Evolutionary conservation across 192 early-diverging fungal genomes (phyloP), one percentile per base, ranked within the genome.

Genomic region (Umbelopsis ramanniana): DNA sequence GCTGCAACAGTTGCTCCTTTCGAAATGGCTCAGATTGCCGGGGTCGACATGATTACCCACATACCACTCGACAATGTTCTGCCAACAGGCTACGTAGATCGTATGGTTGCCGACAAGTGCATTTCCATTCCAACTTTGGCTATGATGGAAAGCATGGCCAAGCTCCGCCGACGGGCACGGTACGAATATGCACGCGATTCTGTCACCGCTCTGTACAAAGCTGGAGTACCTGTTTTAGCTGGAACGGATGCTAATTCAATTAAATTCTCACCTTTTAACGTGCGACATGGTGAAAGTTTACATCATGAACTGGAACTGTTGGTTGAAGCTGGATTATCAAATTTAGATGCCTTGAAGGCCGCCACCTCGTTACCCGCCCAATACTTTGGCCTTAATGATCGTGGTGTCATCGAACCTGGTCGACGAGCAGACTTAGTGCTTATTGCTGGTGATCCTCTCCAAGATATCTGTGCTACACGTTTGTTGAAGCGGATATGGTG

Each of bases 321-420:
- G 3, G 67, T 68, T 9, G 43, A 21, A 4, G 67, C 67, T 29
- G 67, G 67, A 17, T 23, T 68, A 45, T 46, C 38, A 7, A 68
- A 9, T 17, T 24, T 68, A 14, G 67, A 68, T 57, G 53, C 43
- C 1, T 46, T 71, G 6, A 71, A 3, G 26, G 38, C 70, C 6
- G 53, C 70, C 22, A 71, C 70, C 3, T 54, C 45, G 4, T 37
- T 71, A 46, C 53, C 70, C 3, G 70, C 70, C 17, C 29, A 71
- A 23, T 60, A 40, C 21, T 71, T 71, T 71, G 40, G 21, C 7
- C 9, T 71, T 7, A 26, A 37, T 19, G 70, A 71, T 57, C 70
- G 70, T 22, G 70, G 70, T 24, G 70, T 71, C 3, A 71, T 71
- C 22, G 40, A 71, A 60, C 70, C 70, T 19, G 70, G 70, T 23